phyloP scores from a whole-genome alignment of 2,329 filamentous ascomycete genomes.

The Fusarium longipes region DNA sequence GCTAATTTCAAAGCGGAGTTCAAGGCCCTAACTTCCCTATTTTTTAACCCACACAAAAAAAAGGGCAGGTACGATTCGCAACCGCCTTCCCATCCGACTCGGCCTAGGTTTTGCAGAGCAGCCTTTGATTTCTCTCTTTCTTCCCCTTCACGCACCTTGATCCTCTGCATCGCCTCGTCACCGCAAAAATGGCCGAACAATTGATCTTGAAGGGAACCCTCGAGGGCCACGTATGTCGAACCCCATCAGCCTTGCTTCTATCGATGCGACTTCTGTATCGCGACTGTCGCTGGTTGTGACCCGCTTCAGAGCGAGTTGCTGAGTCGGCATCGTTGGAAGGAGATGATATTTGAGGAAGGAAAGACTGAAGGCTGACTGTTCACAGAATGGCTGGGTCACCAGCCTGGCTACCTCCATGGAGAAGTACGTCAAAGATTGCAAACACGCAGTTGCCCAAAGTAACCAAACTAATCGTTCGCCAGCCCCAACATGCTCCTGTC shows the following conservation, averaged over 20 bases:
- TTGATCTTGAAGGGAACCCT: slow-evolving; percentile 96
- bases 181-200: slow-evolving; percentile 84
- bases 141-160: slow-evolving; percentile 53
- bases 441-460: slow-evolving; percentile 10
- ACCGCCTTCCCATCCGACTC: slow-evolving; percentile 46
- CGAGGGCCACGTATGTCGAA: slow-evolving; percentile 86
- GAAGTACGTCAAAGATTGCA: slow-evolving; percentile 74
- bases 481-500: slow-evolving; percentile 99
- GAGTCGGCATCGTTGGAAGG: slow-evolving; percentile 20
- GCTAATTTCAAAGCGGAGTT: slow-evolving; percentile 37
- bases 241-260: slow-evolving; percentile 30
- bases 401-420: slow-evolving; percentile 98
- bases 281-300: slow-evolving; percentile 29
- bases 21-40: slow-evolving; percentile 57
- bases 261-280: slow-evolving; percentile 35
- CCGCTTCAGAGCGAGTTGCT: slow-evolving; percentile 28
- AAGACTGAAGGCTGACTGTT: slow-evolving; percentile 44
- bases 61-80: slow-evolving; percentile 51
- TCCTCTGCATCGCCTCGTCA: slow-evolving; percentile 56
- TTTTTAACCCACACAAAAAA: slow-evolving; percentile 65
- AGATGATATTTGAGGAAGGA: slow-evolving; percentile 9
- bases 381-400: slow-evolving; percentile 95
- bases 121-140: slow-evolving; percentile 47
- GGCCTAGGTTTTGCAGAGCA: slow-evolving; percentile 48
- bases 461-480: slow-evolving; percentile 27